Evolutionary conservation across 1,284 basidiomycete species (phyloP).

Genomic region (Kalmanozyma brasiliensis): DNA sequence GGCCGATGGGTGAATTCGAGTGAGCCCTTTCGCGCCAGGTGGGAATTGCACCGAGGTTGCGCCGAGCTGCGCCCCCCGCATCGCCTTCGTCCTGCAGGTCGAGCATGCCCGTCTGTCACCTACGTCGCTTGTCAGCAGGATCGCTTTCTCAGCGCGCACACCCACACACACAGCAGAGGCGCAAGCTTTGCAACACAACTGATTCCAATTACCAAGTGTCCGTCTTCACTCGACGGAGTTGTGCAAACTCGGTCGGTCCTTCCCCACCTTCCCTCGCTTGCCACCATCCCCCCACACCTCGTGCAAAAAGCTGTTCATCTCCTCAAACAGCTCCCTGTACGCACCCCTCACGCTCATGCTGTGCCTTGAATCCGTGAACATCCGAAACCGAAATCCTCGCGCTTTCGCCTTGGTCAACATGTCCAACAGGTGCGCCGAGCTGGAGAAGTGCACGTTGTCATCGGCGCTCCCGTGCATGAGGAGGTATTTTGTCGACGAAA

Average conservation of each 20-base stretch:
- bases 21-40: too few species aligned
- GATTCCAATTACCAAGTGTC: too few species aligned
- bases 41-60: too few species aligned
- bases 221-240: conserved; percentile 34
- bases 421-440: conserved; percentile 88
- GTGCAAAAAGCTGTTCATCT: conserved; percentile 81
- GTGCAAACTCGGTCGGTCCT: conserved; percentile 21
- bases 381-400: conserved; percentile 84
- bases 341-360: conserved; percentile 79
- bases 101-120: too few species aligned
- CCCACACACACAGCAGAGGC: too few species aligned
- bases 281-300: conserved; percentile 78
- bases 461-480: conserved; percentile 80
- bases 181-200: too few species aligned
- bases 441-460: conserved; percentile 77
- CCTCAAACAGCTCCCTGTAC: conserved; percentile 85
- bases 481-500: conserved; percentile 80
- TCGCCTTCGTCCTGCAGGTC: too few species aligned
- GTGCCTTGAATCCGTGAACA: conserved; percentile 95
- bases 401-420: conserved; percentile 84
- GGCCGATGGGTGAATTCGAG: too few species aligned
- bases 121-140: too few species aligned
- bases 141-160: too few species aligned
- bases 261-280: conserved; percentile 10
- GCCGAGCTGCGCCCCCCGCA: too few species aligned